Percentiles rank a stretch among this genome's conserved stretches.
These are phyloP conservation scores for Populus tomentosa DNA, from an alignment of 441 rosid genomes.

Conservation along the genomic window DNA sequence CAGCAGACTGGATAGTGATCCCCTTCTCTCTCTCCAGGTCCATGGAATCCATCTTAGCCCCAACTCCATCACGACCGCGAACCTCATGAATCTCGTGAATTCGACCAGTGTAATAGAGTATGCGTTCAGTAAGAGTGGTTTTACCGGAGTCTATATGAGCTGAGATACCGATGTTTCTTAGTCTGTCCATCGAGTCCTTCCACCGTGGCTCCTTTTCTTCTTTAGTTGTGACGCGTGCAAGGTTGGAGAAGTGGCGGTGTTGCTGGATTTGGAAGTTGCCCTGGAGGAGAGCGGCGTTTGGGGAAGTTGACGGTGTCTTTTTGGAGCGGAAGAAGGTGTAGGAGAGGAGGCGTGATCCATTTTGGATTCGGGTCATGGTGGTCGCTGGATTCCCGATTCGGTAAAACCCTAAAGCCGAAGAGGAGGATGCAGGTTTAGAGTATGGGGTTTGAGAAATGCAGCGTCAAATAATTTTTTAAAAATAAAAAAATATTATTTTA, in stretches of 20 bases:
- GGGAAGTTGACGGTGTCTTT: neutral
- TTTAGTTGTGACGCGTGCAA: neutral
- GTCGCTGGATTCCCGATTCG: neutral
- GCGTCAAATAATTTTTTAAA: neutral
- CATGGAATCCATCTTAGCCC: too few relatives aligned
- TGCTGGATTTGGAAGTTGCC: neutral
- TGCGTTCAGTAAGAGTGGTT: too few relatives aligned
- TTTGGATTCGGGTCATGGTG: too few relatives aligned
- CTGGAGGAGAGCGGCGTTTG: neutral
- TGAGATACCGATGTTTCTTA: too few relatives aligned
- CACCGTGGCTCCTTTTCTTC: neutral
- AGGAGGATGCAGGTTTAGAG: neutral
- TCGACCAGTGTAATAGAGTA: too few relatives aligned
- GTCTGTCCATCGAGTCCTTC: neutral
- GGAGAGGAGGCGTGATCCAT: neutral
- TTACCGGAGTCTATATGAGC: too few relatives aligned
- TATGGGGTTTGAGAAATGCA: neutral
- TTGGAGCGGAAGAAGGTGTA: neutral
- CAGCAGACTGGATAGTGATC: too few relatives aligned
- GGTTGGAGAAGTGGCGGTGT: neutral
- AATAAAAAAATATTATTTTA: too few relatives aligned
- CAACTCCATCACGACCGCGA: too few relatives aligned
- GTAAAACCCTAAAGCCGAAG: neutral
- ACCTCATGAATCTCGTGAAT: too few relatives aligned
- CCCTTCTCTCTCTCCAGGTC: too few relatives aligned